Evolutionary conservation across 73 alveolate genomes (phyloP).

Genomic region (Durusdinium trenchii): DNA sequence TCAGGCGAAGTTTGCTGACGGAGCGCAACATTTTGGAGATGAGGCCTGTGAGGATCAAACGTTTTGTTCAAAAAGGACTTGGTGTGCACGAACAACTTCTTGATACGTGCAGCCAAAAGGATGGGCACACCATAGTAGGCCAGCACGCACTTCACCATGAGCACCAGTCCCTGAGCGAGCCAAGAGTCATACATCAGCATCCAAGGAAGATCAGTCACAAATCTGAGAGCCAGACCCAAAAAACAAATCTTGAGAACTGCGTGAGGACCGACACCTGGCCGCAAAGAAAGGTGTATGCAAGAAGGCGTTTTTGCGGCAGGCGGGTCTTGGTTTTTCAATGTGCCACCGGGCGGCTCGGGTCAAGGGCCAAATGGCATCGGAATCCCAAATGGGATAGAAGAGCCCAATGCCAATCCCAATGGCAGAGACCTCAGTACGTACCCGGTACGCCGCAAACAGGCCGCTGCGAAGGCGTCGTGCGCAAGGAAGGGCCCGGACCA

Average conservation of each 20-base stretch:
- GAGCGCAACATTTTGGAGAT: constrained; percentile 87
- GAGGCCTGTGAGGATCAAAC: background rate
- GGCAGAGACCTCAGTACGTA: constrained; percentile 13
- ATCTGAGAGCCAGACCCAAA: constrained; percentile 35
- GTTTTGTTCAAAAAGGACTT: background rate
- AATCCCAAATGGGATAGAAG: constrained; percentile 56
- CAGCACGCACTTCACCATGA: constrained; percentile 85
- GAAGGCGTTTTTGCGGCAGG: background rate
- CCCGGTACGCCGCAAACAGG: background rate
- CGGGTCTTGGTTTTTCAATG: background rate
- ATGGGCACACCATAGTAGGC: constrained; percentile 50
- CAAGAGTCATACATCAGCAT: background rate
- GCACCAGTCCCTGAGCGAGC: constrained; percentile 50
- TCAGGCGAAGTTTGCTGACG: constrained; percentile 63
- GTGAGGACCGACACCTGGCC: constrained; percentile 88
- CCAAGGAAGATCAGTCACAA: background rate
- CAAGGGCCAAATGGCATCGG: constrained; percentile 81
- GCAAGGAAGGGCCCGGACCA: background rate
- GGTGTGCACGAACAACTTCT: background rate
- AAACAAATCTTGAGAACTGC: constrained; percentile 71
- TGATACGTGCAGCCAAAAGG: background rate
- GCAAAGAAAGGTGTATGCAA: background rate
- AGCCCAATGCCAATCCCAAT: constrained; percentile 84
- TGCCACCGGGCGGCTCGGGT: constrained; percentile 44
- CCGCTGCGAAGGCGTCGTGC: background rate